Base-by-base conservation (phyloP, 2,329 filamentous ascomycete genomes). In the Fusarium nanum region DNA sequence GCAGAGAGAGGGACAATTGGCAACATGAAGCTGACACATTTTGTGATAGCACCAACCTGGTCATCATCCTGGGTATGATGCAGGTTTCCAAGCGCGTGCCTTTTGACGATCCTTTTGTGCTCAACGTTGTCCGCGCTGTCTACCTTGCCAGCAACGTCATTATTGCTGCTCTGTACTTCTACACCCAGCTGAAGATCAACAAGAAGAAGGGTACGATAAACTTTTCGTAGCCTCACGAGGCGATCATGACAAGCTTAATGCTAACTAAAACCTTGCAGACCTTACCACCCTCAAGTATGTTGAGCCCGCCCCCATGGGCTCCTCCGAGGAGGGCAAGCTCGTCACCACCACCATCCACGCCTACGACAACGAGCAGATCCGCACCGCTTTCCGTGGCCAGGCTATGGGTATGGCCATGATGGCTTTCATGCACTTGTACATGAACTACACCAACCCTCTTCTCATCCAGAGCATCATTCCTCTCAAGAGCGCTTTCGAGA, bases 371-470 rank as follows among this genome's bases (percentile, higher is more conserved):
- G 84, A 88, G 76, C 95, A 98, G 85, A 88, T 98, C 79, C 92
- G 92, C 83, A 86, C 88, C 71, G 87, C 93, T 73, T 93, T 95
- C 88, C 96, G 96, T 82, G 88, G 91, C 71, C 95, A 98, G 85
- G 84, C 97, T 77, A 98, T 97, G 93, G 96, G 96, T 65, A 87
- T 99, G 63, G 94, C 88, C 81, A 99, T 99, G 94, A 98, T 99
- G 95, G 90, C 83, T 68, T 93, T 98, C 78, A 98, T 99, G 95
- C 96, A 99, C 85, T 74, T 99, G 68, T 99, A 98, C 90, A 92
- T 99, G 88, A 94, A 98, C 83, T 99, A 98, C 91, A 98, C 94
- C 85, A 99, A 98, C 90, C 96, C 96, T 44, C 92, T 99, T 54
- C 86, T 98, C 78, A 97, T 99, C 85, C 96, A 99, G 89, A 97